Conservation (phyloP, 441 rosid species). For the Croton setiger region DNA sequence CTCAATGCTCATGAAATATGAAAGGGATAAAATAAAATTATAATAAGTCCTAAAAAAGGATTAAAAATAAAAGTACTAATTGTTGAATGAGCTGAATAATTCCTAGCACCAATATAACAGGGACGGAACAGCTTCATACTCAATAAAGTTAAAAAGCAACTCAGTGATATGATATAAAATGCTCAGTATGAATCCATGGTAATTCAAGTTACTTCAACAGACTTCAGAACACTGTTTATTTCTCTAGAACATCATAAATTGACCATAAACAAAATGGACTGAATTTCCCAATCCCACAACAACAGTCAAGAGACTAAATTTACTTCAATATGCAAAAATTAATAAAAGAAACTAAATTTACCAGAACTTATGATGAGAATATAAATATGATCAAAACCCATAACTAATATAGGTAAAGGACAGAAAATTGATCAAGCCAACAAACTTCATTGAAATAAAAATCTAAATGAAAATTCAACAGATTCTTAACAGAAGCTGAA, state of each 20-base stretch:
- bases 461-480: neutral
- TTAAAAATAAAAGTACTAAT: neutral
- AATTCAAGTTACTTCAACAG: neutral
- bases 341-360: conserved; percentile 2
- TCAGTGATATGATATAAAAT: too few relatives aligned
- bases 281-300: conserved; percentile 4
- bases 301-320: conserved; percentile 2
- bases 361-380: neutral
- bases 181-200: neutral
- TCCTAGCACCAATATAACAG: neutral
- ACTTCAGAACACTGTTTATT: neutral
- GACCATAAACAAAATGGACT: neutral
- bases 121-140: neutral
- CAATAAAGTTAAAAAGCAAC: neutral
- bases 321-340: neutral
- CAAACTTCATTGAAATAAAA: too few relatives aligned
- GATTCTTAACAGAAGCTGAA: too few relatives aligned
- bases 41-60: neutral
- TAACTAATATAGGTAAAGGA: neutral
- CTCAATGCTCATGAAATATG: too few relatives aligned
- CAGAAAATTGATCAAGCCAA: neutral
- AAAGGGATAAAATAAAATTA: too few relatives aligned
- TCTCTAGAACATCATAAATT: too few relatives aligned
- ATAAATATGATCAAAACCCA: neutral
- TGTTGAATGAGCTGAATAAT: too few relatives aligned